phyloP scores from a whole-genome alignment of 352 stramenopile genomes.

The Phytophthora citrophthora region DNA sequence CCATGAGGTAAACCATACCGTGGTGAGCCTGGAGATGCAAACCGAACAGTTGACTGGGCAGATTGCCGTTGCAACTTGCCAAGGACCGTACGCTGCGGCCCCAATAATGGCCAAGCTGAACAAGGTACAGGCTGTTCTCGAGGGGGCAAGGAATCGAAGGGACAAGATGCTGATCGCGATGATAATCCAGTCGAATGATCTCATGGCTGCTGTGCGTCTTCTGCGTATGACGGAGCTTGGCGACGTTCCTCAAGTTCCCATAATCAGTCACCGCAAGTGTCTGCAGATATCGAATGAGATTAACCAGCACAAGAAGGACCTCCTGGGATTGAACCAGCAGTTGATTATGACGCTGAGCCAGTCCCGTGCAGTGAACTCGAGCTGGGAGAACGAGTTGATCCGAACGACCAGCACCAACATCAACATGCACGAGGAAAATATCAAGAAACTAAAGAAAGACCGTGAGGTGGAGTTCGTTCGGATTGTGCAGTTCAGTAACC shows the following conservation, averaged over 20 bases:
- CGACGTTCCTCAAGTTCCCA: constrained; percentile 67
- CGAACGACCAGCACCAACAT: constrained; percentile 52
- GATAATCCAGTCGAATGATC: constrained; percentile 58
- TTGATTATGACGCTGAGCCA: constrained; percentile 49
- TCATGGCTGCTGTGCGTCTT: constrained; percentile 62
- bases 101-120: constrained; percentile 36
- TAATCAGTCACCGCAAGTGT: constrained; percentile 63
- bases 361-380: constrained; percentile 29
- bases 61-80: constrained; percentile 54
- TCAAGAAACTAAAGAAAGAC: constrained; percentile 50
- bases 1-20: constrained; percentile 48
- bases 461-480: constrained; percentile 73
- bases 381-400: constrained; percentile 52
- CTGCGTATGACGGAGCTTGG: constrained; percentile 57
- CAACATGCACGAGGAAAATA: constrained; percentile 47
- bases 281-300: constrained; percentile 61
- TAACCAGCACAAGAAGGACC: constrained; percentile 40
- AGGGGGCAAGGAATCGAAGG: constrained; percentile 35
- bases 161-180: constrained; percentile 53
- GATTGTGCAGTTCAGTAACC: constrained; percentile 70
- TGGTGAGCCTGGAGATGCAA: constrained; percentile 51
- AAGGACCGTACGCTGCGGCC: constrained; percentile 44
- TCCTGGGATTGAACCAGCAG: constrained; percentile 45
- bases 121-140: constrained; percentile 37
- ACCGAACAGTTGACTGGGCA: constrained; percentile 45